Percentiles rank a stretch among this genome's conserved stretches.
Conservation (phyloP, 345 rosid genomes). For the Ricinus communis region DNA sequence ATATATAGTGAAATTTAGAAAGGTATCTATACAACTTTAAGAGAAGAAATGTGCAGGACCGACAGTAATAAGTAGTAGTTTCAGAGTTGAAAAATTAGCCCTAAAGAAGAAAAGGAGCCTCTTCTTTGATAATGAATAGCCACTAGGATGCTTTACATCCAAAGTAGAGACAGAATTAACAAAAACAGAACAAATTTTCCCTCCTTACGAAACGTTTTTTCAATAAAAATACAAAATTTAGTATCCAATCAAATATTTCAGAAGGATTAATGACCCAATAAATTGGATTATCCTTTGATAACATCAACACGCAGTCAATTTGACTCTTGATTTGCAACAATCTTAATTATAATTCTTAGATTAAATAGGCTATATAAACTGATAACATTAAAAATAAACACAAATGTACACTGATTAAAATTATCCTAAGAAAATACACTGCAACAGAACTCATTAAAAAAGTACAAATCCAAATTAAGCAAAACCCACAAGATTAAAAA, state of each 20-base stretch:
- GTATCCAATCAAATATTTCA: no score
- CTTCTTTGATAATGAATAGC: neutral
- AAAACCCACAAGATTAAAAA: neutral
- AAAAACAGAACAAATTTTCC: neutral
- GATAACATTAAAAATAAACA: neutral
- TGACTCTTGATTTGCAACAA: no score
- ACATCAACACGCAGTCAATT: no score
- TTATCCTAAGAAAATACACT: no score
- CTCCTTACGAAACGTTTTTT: no score
- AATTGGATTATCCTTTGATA: no score
- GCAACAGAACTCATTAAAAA: no score
- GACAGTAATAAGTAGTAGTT: constrained; percentile 8
- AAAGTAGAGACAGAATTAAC: constrained; percentile 9
- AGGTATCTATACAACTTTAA: constrained; percentile 27
- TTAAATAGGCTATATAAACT: neutral
- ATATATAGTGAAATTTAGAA: constrained; percentile 41
- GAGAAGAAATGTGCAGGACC: constrained; percentile 17
- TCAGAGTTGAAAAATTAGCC: constrained; percentile 3
- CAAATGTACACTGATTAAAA: no score
- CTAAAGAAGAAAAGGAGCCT: neutral
- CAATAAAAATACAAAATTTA: neutral
- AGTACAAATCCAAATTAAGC: neutral
- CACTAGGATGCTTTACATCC: neutral
- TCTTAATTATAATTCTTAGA: neutral
- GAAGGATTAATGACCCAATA: no score